A percentile compares a stretch with the other conserved stretches of the same genome.
Conservation (phyloP, 805 yeast species). For the Nakazawaea peltata region DNA sequence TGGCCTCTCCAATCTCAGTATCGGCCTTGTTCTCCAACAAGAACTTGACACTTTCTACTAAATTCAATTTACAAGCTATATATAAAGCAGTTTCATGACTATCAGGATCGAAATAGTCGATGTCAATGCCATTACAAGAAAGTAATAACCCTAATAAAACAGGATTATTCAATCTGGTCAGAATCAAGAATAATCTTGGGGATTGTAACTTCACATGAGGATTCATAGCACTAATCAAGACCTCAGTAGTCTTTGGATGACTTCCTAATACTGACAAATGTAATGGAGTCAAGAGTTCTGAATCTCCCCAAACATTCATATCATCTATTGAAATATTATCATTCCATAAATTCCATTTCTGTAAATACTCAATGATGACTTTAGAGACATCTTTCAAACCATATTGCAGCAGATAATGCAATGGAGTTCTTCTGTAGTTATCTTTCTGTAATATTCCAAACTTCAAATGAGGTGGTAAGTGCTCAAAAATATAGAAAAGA, state of each 20-base stretch:
- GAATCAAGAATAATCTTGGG: conserved; percentile 55
- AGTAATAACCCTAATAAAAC: conserved; percentile 48
- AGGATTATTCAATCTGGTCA: conserved; percentile 57
- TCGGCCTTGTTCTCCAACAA: conserved; percentile 56
- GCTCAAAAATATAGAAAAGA: conserved; percentile 47
- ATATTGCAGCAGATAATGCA: conserved; percentile 85
- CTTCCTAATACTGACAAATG: conserved; percentile 78
- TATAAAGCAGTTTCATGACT: conserved; percentile 78
- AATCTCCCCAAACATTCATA: conserved; percentile 58
- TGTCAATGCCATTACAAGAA: conserved; percentile 47
- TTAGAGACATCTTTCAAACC: conserved; percentile 63
- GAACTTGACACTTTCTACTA: conserved; percentile 41
- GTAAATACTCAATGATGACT: conserved; percentile 46
- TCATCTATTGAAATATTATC: conserved; percentile 46
- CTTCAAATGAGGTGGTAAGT: conserved; percentile 46
- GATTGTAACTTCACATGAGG: conserved; percentile 32
- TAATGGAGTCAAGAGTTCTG: conserved; percentile 73
- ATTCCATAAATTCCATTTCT: conserved; percentile 53
- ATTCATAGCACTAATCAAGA: conserved; percentile 40
- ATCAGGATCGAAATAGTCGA: conserved; percentile 53
- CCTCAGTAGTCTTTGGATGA: conserved; percentile 69
- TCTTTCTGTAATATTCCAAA: conserved; percentile 59
- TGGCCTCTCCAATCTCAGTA: conserved; percentile 64
- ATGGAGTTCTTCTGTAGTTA: conserved; percentile 71
- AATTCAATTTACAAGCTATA: conserved; percentile 63